These are phyloP conservation scores for Fomitopsis schrenkii DNA, from an alignment of 1,284 basidiomycete genomes.

Conservation along the genomic window DNA sequence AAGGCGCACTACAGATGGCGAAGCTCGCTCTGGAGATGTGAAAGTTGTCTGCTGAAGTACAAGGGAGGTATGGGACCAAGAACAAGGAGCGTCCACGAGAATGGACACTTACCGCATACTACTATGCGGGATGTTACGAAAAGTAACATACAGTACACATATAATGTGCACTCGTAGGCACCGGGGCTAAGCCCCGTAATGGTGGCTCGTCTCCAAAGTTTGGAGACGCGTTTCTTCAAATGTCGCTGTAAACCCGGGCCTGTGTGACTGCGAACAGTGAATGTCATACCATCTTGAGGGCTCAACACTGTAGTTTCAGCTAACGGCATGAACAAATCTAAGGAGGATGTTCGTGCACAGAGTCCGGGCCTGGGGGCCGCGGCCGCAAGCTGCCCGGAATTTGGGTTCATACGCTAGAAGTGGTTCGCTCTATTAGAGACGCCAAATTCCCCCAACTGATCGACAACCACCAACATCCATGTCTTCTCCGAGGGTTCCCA, in stretches of 20 bases:
- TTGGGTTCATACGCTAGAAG: too few relatives aligned
- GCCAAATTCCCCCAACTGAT: background rate
- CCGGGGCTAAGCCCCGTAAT: background rate
- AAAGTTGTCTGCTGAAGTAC: background rate
- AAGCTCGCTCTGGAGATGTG: slow-evolving; percentile 58
- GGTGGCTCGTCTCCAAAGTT: background rate
- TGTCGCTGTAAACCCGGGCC: too few relatives aligned
- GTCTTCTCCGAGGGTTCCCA: slow-evolving; percentile 29
- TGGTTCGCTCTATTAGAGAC: background rate
- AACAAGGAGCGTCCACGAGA: background rate
- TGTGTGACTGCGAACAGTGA: too few relatives aligned
- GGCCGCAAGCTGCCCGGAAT: too few relatives aligned
- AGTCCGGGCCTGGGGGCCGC: too few relatives aligned
- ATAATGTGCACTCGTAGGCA: background rate
- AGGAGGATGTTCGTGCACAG: too few relatives aligned
- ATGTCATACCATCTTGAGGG: too few relatives aligned
- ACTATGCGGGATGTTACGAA: background rate
- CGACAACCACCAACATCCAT: slow-evolving; percentile 6
- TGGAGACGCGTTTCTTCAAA: background rate
- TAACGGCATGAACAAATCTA: too few relatives aligned
- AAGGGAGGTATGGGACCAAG: too few relatives aligned
- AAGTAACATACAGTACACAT: background rate
- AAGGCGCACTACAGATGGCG: slow-evolving; percentile 84
- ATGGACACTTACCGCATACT: background rate
- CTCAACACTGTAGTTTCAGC: too few relatives aligned